Conservation (phyloP, 202 grass and related monocot species). For the Panicum virgatum region DNA sequence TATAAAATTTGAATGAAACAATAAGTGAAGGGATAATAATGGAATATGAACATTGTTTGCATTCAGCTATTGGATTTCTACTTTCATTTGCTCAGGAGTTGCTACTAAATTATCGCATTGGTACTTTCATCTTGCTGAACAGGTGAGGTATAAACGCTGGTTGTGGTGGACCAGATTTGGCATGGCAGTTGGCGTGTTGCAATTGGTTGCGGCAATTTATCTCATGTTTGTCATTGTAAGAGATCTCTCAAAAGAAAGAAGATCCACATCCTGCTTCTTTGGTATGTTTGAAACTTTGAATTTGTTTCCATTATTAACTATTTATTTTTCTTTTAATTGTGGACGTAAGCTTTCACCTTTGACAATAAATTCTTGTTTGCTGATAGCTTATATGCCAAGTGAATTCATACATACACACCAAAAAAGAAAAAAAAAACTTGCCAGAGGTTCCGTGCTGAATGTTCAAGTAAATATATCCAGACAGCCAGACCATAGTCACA, state of each 20-base stretch:
- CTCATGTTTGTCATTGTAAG: slow-evolving; percentile 67
- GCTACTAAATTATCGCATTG: background rate
- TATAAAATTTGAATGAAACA: background rate
- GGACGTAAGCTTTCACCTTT: background rate
- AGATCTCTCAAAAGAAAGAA: slow-evolving; percentile 54
- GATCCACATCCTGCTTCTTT: slow-evolving; percentile 64
- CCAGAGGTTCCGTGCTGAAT: background rate
- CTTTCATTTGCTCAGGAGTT: background rate
- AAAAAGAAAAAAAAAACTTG: background rate
- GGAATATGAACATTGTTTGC: slow-evolving; percentile 11
- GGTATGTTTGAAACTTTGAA: slow-evolving; percentile 64
- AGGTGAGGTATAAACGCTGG: slow-evolving; percentile 95
- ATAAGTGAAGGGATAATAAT: background rate
- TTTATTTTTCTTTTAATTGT: slow-evolving; percentile 1
- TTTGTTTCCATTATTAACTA: background rate
- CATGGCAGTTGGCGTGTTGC: slow-evolving; percentile 74
- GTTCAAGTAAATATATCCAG: background rate
- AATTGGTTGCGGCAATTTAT: slow-evolving; percentile 73
- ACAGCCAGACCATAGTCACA: too few species aligned
- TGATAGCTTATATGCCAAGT: slow-evolving; percentile 7
- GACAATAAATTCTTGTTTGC: background rate
- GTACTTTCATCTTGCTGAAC: slow-evolving; percentile 41
- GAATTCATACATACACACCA: background rate
- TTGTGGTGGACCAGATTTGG: slow-evolving; percentile 97
- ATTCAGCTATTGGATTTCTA: background rate